Evolutionary conservation across 2,329 filamentous ascomycete species (phyloP).

Genomic region (Cylindrodendrum hubeiense): DNA sequence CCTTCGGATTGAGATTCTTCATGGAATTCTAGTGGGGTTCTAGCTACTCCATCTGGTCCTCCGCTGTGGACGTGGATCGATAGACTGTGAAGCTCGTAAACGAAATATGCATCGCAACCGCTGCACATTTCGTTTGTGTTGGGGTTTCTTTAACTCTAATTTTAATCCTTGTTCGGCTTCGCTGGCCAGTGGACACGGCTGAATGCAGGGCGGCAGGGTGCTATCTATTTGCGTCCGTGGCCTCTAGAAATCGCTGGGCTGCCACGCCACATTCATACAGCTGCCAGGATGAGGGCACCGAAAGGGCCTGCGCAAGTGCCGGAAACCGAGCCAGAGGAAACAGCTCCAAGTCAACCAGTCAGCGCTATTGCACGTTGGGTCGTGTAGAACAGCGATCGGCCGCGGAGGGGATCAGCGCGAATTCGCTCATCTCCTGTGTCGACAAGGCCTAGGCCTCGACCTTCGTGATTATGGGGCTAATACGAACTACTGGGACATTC

Average conservation of each 20-base stretch:
- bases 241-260: constrained; percentile 8
- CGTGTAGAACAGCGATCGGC: neutral
- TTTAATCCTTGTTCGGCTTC: constrained; percentile 3
- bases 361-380: constrained; percentile 2
- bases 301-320: constrained; percentile 6
- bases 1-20: neutral
- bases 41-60: neutral
- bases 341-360: neutral
- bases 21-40: neutral
- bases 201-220: neutral
- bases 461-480: constrained; percentile 7
- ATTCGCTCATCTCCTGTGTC: constrained; percentile 4
- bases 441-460: neutral
- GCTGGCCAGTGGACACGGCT: neutral
- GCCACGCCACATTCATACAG: neutral
- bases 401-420: neutral
- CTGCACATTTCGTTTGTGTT: neutral
- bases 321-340: constrained; percentile 10
- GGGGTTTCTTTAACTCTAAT: constrained; percentile 11
- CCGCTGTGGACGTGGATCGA: neutral
- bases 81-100: no score
- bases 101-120: neutral
- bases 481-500: neutral
- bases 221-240: neutral
- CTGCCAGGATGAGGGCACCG: neutral